Conservation (phyloP, 2,329 filamentous ascomycete genomes). For the Neonectria coccinea region DNA sequence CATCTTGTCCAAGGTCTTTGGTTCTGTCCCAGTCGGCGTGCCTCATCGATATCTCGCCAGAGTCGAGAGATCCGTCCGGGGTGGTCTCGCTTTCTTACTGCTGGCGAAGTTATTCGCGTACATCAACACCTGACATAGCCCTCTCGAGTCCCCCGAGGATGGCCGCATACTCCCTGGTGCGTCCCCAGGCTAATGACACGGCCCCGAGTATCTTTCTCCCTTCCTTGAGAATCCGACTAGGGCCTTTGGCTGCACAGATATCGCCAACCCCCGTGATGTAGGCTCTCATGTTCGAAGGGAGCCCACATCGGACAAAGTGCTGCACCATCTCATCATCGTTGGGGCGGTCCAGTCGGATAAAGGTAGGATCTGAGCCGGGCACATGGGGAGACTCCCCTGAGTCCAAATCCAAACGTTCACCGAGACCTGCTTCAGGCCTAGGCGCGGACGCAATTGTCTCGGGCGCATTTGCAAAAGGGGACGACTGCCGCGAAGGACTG, state of each 20-base stretch:
- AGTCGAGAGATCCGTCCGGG: neutral
- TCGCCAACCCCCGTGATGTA: slow-evolving; percentile 66
- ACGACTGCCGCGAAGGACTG: slow-evolving; percentile 9
- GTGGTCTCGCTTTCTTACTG: neutral
- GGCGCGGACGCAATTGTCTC: slow-evolving; percentile 10
- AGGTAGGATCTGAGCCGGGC: slow-evolving; percentile 47
- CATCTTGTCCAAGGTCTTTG: neutral
- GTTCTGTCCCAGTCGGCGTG: neutral
- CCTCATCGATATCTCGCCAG: neutral
- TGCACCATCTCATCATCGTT: slow-evolving; percentile 70
- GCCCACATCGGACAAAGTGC: slow-evolving; percentile 62
- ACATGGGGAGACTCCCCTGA: slow-evolving; percentile 5
- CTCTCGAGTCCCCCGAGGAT: slow-evolving; percentile 7
- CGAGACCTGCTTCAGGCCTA: neutral
- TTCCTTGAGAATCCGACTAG: slow-evolving; percentile 36
- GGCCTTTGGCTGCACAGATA: slow-evolving; percentile 48
- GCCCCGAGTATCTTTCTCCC: slow-evolving; percentile 37
- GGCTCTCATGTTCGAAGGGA: slow-evolving; percentile 56
- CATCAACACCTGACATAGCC: slow-evolving; percentile 1
- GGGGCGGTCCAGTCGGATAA: slow-evolving; percentile 66
- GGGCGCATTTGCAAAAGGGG: neutral
- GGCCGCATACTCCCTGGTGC: slow-evolving; percentile 23
- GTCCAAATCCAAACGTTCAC: neutral
- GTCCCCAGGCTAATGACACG: slow-evolving; percentile 35
- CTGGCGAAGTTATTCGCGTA: neutral